These are phyloP conservation scores for Geotrichum klebahnii DNA, from an alignment of 1,139 yeast species.

Conservation along the genomic window DNA sequence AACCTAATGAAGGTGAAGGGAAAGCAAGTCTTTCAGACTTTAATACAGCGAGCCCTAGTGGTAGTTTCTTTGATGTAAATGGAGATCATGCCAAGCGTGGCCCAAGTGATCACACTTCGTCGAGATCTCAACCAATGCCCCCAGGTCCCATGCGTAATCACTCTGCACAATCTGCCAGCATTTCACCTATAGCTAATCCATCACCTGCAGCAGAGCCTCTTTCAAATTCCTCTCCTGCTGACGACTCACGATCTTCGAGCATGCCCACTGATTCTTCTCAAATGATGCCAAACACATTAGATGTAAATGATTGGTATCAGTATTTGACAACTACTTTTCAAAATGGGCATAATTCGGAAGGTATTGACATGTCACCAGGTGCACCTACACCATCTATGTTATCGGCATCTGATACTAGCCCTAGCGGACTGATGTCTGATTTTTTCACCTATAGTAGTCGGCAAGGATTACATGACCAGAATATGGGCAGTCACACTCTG, in stretches of 20 bases:
- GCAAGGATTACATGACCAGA: too few species aligned
- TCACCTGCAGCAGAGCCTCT: not conserved
- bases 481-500: too few species aligned
- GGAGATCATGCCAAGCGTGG: constrained; percentile 6
- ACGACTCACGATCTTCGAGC: not conserved
- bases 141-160: not conserved
- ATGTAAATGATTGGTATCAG: constrained; percentile 43
- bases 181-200: not conserved
- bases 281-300: constrained; percentile 36
- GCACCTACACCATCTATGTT: not conserved
- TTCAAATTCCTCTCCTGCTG: constrained; percentile 8
- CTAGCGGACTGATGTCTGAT: too few species aligned
- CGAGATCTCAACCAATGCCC: not conserved
- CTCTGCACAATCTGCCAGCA: not conserved
- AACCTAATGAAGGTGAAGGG: constrained; percentile 23
- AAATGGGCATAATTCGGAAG: not conserved
- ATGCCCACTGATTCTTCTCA: constrained; percentile 17
- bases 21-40: constrained; percentile 3
- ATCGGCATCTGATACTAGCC: too few species aligned
- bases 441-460: too few species aligned
- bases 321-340: constrained; percentile 31
- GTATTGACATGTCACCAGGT: not conserved
- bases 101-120: constrained; percentile 5
- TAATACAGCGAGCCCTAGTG: constrained; percentile 4
- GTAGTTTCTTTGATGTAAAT: not conserved